A percentile compares a stretch with the other conserved stretches of the same genome.
Conservation (phyloP, 495 filamentous ascomycete species). For the Lepidopterella palustris region DNA sequence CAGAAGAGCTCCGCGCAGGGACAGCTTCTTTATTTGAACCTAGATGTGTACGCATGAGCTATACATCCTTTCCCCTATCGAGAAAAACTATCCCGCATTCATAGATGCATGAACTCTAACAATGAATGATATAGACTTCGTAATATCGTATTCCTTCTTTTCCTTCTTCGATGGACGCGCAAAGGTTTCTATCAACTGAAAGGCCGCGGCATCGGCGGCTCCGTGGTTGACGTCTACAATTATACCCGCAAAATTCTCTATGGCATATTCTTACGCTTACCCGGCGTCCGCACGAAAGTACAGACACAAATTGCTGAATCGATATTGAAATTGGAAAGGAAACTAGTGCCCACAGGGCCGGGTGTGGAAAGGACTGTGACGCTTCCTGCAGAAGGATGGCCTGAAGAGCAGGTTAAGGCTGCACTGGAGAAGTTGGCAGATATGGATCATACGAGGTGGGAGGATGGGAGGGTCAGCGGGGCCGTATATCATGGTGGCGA, state of each 20-base stretch:
- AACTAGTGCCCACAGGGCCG: slow-evolving; percentile 68
- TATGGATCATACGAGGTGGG: slow-evolving; percentile 94
- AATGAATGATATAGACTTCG: slow-evolving; percentile 52
- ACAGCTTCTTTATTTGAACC: slow-evolving; percentile 53
- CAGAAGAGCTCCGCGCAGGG: slow-evolving; percentile 43
- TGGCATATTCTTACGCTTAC: slow-evolving; percentile 75
- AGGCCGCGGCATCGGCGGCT: slow-evolving; percentile 81
- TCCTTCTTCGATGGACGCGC: slow-evolving; percentile 79
- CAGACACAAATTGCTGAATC: slow-evolving; percentile 72
- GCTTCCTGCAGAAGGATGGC: slow-evolving; percentile 83
- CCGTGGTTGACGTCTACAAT: slow-evolving; percentile 63
- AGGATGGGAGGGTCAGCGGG: slow-evolving; percentile 89
- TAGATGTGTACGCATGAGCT: slow-evolving; percentile 65
- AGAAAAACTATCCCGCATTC: background rate
- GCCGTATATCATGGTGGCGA: slow-evolving; percentile 95
- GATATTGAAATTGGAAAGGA: slow-evolving; percentile 67
- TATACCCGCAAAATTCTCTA: slow-evolving; percentile 65
- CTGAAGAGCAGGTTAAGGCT: slow-evolving; percentile 64
- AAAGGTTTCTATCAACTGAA: slow-evolving; percentile 75
- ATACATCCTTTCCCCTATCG: background rate
- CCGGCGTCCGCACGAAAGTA: slow-evolving; percentile 76
- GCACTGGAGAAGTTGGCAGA: slow-evolving; percentile 72
- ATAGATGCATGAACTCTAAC: slow-evolving; percentile 4
- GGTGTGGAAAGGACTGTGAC: slow-evolving; percentile 66
- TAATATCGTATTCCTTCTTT: slow-evolving; percentile 85